phyloP scores from a whole-genome alignment of 73 alveolate genomes.

The Effrenium voratum region DNA sequence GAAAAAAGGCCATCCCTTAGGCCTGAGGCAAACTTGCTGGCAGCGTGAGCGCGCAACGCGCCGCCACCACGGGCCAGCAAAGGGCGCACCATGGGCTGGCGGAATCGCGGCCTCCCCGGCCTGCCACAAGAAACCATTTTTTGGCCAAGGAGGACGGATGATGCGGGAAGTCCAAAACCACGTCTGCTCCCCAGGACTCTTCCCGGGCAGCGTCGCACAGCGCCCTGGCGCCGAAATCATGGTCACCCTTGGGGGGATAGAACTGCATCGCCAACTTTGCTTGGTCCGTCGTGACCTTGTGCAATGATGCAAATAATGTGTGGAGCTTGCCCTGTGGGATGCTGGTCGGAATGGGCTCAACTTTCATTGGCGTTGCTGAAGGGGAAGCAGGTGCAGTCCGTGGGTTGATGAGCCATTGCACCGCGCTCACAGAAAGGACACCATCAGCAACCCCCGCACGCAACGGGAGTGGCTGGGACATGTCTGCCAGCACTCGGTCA shows the following conservation, averaged over 20 bases:
- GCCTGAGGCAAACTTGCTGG: too few species aligned
- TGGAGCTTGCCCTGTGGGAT: conserved; percentile 16
- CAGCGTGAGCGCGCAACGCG: conserved; percentile 48
- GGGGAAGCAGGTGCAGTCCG: neutral
- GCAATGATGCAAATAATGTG: conserved; percentile 39
- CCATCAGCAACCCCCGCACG: conserved; percentile 69
- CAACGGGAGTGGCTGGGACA: conserved; percentile 87
- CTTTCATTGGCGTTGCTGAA: neutral
- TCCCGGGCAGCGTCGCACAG: conserved; percentile 46
- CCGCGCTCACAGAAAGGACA: conserved; percentile 68
- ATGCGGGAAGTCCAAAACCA: conserved; percentile 83
- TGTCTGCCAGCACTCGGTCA: conserved; percentile 84
- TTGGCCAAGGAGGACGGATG: conserved; percentile 73
- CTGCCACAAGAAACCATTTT: conserved; percentile 55
- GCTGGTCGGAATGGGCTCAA: too few species aligned
- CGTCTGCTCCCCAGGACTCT: conserved; percentile 36
- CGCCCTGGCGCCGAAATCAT: conserved; percentile 65
- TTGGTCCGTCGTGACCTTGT: neutral
- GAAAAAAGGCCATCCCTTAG: too few species aligned
- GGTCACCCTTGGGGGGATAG: conserved; percentile 92
- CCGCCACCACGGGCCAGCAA: conserved; percentile 92
- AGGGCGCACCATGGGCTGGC: conserved; percentile 65
- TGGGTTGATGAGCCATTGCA: conserved; percentile 61
- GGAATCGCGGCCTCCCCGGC: neutral
- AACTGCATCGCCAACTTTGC: conserved; percentile 83